phyloP scores from a whole-genome alignment of 768 basidiomycete genomes.

The Termitomyces heimii region DNA sequence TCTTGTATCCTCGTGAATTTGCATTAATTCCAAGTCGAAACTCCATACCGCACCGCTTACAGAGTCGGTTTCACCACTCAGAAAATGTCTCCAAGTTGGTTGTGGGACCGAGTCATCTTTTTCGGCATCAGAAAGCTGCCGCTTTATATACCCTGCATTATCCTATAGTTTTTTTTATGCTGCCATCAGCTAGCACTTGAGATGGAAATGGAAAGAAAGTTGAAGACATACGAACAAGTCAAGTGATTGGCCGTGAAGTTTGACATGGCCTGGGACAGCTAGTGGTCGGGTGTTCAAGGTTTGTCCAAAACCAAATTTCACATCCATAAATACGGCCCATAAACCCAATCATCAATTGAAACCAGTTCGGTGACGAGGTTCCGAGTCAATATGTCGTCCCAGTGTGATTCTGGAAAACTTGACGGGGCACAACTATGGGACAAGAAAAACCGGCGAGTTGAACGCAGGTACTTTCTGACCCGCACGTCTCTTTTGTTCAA shows the following conservation, averaged over 20 bases:
- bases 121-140: background rate
- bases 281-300: too few species aligned
- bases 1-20: background rate
- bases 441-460: too few species aligned
- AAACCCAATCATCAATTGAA: background rate
- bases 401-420: too few species aligned
- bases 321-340: too few species aligned
- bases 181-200: background rate
- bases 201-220: background rate
- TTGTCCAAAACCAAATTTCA: too few species aligned
- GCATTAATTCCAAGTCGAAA: too few species aligned
- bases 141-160: background rate
- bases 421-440: background rate
- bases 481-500: background rate
- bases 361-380: background rate
- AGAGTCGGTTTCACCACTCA: background rate
- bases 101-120: background rate
- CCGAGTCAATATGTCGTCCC: background rate
- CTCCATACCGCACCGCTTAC: background rate
- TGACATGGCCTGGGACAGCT: too few species aligned
- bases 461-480: too few species aligned
- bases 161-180: background rate
- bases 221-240: background rate
- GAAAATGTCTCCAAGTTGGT: background rate
- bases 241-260: too few species aligned